These are phyloP conservation scores for Rhodomyrtus tomentosa DNA, from an alignment of 345 rosid genomes.

Conservation along the genomic window DNA sequence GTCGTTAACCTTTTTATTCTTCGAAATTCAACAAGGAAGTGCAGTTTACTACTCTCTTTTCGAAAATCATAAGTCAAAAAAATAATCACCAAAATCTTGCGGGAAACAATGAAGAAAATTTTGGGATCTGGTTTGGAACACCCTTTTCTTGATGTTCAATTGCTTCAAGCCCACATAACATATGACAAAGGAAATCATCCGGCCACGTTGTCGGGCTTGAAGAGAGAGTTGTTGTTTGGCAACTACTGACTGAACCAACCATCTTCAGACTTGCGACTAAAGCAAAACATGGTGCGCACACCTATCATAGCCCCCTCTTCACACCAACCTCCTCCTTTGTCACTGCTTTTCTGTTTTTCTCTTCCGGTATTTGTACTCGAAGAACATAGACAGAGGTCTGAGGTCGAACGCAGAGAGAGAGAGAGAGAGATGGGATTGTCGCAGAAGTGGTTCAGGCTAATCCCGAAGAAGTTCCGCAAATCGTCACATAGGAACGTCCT, in stretches of 20 bases:
- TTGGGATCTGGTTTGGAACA: not conserved
- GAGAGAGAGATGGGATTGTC: conserved; percentile 13
- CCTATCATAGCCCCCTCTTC: not conserved
- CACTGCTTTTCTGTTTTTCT: not conserved
- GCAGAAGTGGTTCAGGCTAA: conserved; percentile 18
- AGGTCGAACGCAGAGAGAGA: not conserved
- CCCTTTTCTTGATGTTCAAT: not conserved
- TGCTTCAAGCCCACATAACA: conserved; percentile 12
- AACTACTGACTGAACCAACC: not conserved
- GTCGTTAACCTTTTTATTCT: not conserved
- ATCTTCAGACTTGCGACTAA: not conserved
- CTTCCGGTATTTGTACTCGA: not conserved
- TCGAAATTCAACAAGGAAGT: not conserved
- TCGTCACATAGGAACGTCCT: not conserved
- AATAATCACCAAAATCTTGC: not conserved
- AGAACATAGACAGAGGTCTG: not conserved
- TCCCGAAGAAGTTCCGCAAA: conserved; percentile 18
- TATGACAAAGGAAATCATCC: conserved; percentile 3
- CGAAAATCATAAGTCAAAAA: not conserved
- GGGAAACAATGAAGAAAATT: not conserved
- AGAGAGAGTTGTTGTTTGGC: not conserved
- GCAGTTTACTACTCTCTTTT: not conserved
- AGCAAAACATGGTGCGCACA: conserved; percentile 25
- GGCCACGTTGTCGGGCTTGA: conserved; percentile 16
- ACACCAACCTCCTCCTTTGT: conserved; percentile 13